phyloP scores from a whole-genome alignment of 1,284 basidiomycete genomes.

The Erythrobasidium hasegawianum region DNA sequence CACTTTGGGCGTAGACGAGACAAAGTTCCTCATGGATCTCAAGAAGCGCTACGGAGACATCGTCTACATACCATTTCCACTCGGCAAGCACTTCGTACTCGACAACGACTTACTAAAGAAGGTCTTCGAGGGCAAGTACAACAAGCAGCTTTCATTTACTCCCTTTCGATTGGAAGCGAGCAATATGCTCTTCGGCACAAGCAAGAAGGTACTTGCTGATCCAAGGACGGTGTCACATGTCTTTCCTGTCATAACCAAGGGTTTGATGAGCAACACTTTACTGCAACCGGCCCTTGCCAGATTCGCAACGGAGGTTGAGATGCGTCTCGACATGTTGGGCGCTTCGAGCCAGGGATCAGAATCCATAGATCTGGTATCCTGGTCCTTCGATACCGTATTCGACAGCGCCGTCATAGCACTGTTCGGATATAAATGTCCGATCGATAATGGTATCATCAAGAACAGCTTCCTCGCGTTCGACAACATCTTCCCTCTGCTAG shows the following conservation, averaged over 20 bases:
- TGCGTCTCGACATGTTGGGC: not conserved
- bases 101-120: constrained; percentile 24
- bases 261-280: constrained; percentile 23
- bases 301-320: constrained; percentile 28
- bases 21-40: constrained; percentile 33
- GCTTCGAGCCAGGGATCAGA: not conserved
- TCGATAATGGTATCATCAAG: constrained; percentile 14
- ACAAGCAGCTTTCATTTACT: constrained; percentile 36
- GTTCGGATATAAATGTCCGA: constrained; percentile 31
- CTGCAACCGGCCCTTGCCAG: constrained; percentile 29
- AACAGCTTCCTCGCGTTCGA: constrained; percentile 47
- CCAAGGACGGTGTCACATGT: constrained; percentile 23
- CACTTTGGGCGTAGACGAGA: constrained; percentile 38
- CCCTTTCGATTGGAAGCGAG: constrained; percentile 38
- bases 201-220: constrained; percentile 7
- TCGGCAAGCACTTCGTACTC: constrained; percentile 37
- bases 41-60: constrained; percentile 20
- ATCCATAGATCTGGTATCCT: constrained; percentile 28
- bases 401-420: constrained; percentile 28
- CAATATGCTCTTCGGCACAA: constrained; percentile 29
- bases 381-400: constrained; percentile 34
- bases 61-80: constrained; percentile 40
- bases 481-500: constrained; percentile 46
- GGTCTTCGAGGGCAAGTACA: constrained; percentile 34
- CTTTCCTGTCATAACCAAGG: constrained; percentile 36